Evolutionary conservation across 2,329 filamentous ascomycete genomes (phyloP).

Genomic region (Ophiostoma perfectum): DNA sequence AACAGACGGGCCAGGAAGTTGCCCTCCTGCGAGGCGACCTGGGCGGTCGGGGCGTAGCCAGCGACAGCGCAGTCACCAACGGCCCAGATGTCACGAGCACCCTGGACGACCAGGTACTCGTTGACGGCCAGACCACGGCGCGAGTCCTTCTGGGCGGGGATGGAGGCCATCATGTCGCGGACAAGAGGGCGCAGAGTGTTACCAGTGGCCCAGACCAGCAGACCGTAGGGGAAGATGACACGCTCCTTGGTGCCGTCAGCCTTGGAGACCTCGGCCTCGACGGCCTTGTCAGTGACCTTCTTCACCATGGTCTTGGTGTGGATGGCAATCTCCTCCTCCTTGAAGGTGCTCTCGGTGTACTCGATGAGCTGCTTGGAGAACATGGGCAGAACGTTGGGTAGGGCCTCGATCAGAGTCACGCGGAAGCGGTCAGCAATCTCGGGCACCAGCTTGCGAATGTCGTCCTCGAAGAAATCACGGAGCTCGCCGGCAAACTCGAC

Average conservation of each 20-base stretch:
- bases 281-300: slow-evolving; percentile 85
- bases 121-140: slow-evolving; percentile 93
- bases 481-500: slow-evolving; percentile 98
- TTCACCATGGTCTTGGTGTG: slow-evolving; percentile 99
- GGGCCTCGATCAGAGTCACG: slow-evolving; percentile 93
- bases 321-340: slow-evolving; percentile 97
- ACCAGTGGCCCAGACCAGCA: slow-evolving; percentile 96
- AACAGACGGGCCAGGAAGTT: slow-evolving; percentile 91
- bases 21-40: slow-evolving; percentile 94
- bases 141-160: slow-evolving; percentile 91
- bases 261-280: slow-evolving; percentile 79
- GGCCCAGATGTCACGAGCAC: slow-evolving; percentile 94
- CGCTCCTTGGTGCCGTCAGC: slow-evolving; percentile 79
- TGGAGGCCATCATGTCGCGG: slow-evolving; percentile 84
- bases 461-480: slow-evolving; percentile 97
- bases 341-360: slow-evolving; percentile 98
- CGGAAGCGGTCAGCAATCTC: slow-evolving; percentile 93
- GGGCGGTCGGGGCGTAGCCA: slow-evolving; percentile 94
- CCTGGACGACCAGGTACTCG: slow-evolving; percentile 97
- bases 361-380: slow-evolving; percentile 99
- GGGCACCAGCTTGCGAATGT: slow-evolving; percentile 96
- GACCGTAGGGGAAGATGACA: slow-evolving; percentile 82
- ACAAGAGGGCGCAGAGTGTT: slow-evolving; percentile 88
- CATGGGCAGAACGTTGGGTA: slow-evolving; percentile 93
- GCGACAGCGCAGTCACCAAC: slow-evolving; percentile 96